These are phyloP conservation scores for Mucor lusitanicus DNA, from an alignment of 371 early-diverging fungal species.

Conservation along the genomic window DNA sequence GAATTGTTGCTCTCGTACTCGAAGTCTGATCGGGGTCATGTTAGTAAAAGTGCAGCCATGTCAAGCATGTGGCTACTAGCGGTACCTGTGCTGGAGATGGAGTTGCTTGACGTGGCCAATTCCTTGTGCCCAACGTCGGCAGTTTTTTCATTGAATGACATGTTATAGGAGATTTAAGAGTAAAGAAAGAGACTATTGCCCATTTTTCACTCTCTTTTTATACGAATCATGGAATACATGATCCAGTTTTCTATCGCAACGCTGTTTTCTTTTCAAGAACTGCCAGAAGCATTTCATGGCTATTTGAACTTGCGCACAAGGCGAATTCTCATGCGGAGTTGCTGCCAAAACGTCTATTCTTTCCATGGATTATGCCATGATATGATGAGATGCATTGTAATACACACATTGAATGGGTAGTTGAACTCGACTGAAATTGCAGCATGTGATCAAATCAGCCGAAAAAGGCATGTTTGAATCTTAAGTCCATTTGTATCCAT, in stretches of 20 bases:
- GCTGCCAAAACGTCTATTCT: background rate
- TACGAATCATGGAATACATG: background rate
- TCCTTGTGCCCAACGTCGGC: background rate
- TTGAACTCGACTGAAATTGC: background rate
- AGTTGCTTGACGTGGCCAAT: background rate
- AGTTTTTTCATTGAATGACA: background rate
- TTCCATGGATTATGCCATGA: background rate
- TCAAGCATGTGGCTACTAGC: no score
- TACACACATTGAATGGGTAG: background rate
- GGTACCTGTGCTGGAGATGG: background rate
- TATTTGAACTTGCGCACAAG: no score
- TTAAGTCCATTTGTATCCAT: background rate
- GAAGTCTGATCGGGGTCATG: background rate
- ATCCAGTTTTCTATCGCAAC: background rate
- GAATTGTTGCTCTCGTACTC: background rate
- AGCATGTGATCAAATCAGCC: background rate
- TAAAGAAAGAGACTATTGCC: background rate
- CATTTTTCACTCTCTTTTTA: background rate
- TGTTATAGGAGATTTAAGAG: background rate
- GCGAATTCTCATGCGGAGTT: background rate
- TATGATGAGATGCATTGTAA: background rate
- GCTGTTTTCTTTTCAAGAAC: background rate
- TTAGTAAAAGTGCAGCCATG: no score
- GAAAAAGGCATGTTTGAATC: background rate
- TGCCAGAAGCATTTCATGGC: background rate